Evolutionary conservation across 768 basidiomycete species (phyloP), one percentile per base, ranked within the genome.

Genomic region (Tephrocybe rancida): DNA sequence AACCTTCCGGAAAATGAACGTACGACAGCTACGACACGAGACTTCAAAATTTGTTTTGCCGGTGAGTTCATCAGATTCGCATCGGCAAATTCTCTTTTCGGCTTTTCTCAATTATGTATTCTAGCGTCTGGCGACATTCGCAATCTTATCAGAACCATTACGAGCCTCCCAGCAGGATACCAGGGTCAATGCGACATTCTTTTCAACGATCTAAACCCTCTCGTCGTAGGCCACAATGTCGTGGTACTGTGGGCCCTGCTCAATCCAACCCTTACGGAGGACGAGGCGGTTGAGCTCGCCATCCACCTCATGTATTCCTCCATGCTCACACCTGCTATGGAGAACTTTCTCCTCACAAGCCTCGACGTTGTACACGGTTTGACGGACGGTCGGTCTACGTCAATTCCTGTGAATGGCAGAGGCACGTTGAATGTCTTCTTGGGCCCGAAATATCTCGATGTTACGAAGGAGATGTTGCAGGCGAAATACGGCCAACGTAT

Each of bases 301-400:
- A 60, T 65, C 7, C 77, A 77, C 54, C 60, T 77, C 22, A 76
- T 76, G 72, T 78, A 76, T 57, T 77, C 77, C 1, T 62, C 71
- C 34, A 64, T 62, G 21, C 61, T 78, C n/a, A 61, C 73, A 0
- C 64, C 67, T 9, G 65, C 68, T 6, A 64, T 65, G n/a, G n/a
- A n/a, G n/a, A n/a, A n/a, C n/a, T n/a, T n/a, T n/a, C n/a, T n/a
- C n/a, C n/a, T n/a, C n/a, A n/a, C n/a, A n/a, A n/a, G n/a, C n/a
- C n/a, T n/a, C n/a, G n/a, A n/a, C n/a, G n/a, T n/a, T n/a, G n/a
- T n/a, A n/a, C n/a, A n/a, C n/a, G n/a, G n/a, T n/a, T n/a, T n/a
- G n/a, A n/a, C n/a, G n/a, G n/a, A n/a, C n/a, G n/a, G n/a, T n/a
- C n/a, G n/a, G n/a, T n/a, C n/a, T n/a, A n/a, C n/a, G n/a, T n/a